phyloP scores from a whole-genome alignment of 202 grass and related monocot species.

The Schoenoplectus tabernaemontani region DNA sequence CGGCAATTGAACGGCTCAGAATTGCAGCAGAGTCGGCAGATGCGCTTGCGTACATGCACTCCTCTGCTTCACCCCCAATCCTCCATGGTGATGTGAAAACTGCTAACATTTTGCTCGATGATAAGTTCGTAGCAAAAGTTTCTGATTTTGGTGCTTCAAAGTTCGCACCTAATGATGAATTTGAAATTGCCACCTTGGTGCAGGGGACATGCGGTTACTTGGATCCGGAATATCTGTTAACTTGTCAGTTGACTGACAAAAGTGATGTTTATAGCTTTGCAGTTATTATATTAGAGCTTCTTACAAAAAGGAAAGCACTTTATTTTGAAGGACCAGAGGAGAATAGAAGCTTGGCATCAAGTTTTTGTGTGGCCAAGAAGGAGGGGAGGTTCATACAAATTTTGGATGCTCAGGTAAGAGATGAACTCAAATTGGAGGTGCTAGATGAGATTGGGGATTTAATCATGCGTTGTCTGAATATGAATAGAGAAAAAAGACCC shows the following conservation, averaged over 20 bases:
- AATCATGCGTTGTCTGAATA: slow-evolving; percentile 40
- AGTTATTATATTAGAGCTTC: slow-evolving; percentile 53
- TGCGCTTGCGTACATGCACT: slow-evolving; percentile 68
- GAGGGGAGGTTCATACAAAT: slow-evolving; percentile 29
- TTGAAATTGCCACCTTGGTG: slow-evolving; percentile 51
- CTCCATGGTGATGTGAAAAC: slow-evolving; percentile 73
- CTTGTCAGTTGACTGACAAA: slow-evolving; percentile 65
- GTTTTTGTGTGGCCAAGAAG: slow-evolving; percentile 40
- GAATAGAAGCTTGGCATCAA: slow-evolving; percentile 39
- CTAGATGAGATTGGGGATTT: slow-evolving; percentile 41
- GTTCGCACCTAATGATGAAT: slow-evolving; percentile 36
- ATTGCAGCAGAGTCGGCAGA: slow-evolving; percentile 63
- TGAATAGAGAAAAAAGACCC: slow-evolving; percentile 53
- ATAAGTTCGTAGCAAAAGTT: slow-evolving; percentile 48
- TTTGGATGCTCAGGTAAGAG: slow-evolving; percentile 40
- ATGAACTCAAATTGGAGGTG: slow-evolving; percentile 30
- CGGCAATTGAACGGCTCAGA: slow-evolving; percentile 19
- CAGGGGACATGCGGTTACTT: slow-evolving; percentile 77
- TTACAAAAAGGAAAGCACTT: slow-evolving; percentile 56
- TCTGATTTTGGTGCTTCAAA: slow-evolving; percentile 80
- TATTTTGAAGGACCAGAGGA: slow-evolving; percentile 53
- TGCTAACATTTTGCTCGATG: slow-evolving; percentile 55
- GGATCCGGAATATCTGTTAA: slow-evolving; percentile 63
- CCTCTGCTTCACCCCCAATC: slow-evolving; percentile 56
- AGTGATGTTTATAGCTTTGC: slow-evolving; percentile 79